Percentiles rank a stretch among this genome's conserved stretches.
Evolutionary conservation across 192 early-diverging fungal species (phyloP).

Genomic region (Mortierella claussenii): DNA sequence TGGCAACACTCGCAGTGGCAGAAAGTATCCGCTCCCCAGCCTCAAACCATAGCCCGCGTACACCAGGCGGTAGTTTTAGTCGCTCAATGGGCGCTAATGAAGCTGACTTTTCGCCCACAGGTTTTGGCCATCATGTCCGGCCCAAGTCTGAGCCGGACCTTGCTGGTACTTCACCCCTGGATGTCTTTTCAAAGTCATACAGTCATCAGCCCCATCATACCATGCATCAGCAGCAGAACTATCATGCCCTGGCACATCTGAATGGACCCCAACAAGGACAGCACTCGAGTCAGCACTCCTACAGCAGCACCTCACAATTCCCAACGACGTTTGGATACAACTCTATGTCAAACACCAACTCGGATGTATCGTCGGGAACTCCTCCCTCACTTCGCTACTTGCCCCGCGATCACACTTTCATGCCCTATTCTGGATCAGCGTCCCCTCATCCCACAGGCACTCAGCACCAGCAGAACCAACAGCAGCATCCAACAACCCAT

Average conservation of each 20-base stretch:
- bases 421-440: constrained; percentile 8
- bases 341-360: constrained; percentile 3
- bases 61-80: constrained; percentile 18
- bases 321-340: constrained; percentile 22
- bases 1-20: neutral
- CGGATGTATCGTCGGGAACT: constrained; percentile 1
- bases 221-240: constrained; percentile 18
- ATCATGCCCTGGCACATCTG: constrained; percentile 19
- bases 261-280: constrained; percentile 3
- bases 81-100: constrained; percentile 6
- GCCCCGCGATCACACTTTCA: constrained; percentile 13
- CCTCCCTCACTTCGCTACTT: constrained; percentile 23
- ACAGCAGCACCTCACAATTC: constrained; percentile 2
- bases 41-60: constrained; percentile 37
- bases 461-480: too few relatives aligned
- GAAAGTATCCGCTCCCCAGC: constrained; percentile 21
- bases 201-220: constrained; percentile 20
- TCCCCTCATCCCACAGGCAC: constrained; percentile 3
- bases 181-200: constrained; percentile 34
- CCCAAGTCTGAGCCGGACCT: constrained; percentile 23
- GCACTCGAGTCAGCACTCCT: neutral
- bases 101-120: constrained; percentile 19
- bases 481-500: constrained; percentile 13
- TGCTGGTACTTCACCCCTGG: constrained; percentile 7
- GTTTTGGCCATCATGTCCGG: constrained; percentile 29